Evolutionary conservation across 2,329 filamentous ascomycete genomes (phyloP).

Genomic region (Colletotrichum camelliae): DNA sequence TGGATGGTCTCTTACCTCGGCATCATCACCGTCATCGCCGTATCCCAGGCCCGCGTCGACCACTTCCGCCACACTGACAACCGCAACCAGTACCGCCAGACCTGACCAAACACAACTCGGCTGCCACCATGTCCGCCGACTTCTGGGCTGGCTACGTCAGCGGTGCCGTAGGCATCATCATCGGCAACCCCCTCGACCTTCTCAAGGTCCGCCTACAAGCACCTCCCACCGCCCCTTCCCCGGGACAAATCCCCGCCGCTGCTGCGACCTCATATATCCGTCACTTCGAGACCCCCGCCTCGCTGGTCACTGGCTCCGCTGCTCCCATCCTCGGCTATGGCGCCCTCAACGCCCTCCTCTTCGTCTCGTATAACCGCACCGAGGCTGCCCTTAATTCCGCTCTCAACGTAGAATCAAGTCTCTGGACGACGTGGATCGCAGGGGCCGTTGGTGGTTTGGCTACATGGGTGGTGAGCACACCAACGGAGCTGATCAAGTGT

Average conservation of each 20-base stretch:
- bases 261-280: constrained; percentile 28
- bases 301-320: constrained; percentile 70
- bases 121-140: constrained; percentile 74
- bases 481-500: constrained; percentile 91
- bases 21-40: constrained; percentile 17
- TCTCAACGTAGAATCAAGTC: constrained; percentile 44
- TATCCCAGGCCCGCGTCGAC: constrained; percentile 16
- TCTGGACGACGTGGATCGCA: constrained; percentile 77
- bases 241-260: constrained; percentile 23
- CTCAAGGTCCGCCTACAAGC: constrained; percentile 85
- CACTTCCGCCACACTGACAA: constrained; percentile 19
- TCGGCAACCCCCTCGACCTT: constrained; percentile 32
- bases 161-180: constrained; percentile 73
- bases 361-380: constrained; percentile 89
- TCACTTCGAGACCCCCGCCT: constrained; percentile 39
- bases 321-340: constrained; percentile 91
- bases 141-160: constrained; percentile 95
- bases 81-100: neutral
- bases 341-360: constrained; percentile 87
- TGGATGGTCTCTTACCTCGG: constrained; percentile 24
- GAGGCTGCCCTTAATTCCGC: constrained; percentile 62
- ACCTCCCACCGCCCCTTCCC: neutral
- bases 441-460: constrained; percentile 84
- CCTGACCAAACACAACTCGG: neutral
- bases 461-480: constrained; percentile 84